phyloP scores from a whole-genome alignment of 805 yeast genomes.

The Komagataella pseudopastoris region DNA sequence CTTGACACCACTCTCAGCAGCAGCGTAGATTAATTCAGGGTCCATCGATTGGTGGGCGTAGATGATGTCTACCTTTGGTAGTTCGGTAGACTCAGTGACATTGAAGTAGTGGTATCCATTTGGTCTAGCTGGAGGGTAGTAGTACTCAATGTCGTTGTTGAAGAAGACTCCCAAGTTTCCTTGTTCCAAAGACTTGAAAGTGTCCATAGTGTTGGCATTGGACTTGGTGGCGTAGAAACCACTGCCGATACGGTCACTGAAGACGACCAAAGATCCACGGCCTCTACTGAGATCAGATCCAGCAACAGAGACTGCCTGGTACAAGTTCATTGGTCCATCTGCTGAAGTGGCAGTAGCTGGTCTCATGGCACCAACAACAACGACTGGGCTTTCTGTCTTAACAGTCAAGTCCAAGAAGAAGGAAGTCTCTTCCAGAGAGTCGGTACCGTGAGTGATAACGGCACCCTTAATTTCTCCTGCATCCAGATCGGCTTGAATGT shows the following conservation, averaged over 20 bases:
- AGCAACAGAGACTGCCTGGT: slow-evolving; percentile 57
- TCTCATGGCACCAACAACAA: slow-evolving; percentile 63
- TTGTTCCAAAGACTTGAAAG: slow-evolving; percentile 52
- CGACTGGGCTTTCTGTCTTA: slow-evolving; percentile 34
- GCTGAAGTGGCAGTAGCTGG: slow-evolving; percentile 59
- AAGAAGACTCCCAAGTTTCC: slow-evolving; percentile 63
- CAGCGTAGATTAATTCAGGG: slow-evolving; percentile 29
- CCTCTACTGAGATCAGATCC: slow-evolving; percentile 34
- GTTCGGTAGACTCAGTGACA: slow-evolving; percentile 9
- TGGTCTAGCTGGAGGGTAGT: slow-evolving; percentile 50
- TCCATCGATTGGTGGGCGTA: slow-evolving; percentile 52
- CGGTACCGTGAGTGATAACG: slow-evolving; percentile 64
- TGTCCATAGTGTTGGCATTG: slow-evolving; percentile 57
- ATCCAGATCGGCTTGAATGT: slow-evolving; percentile 29
- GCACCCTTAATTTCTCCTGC: slow-evolving; percentile 36
- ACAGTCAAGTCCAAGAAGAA: slow-evolving; percentile 43
- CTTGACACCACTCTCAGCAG: slow-evolving; percentile 27
- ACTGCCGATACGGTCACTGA: slow-evolving; percentile 56
- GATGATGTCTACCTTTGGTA: slow-evolving; percentile 35
- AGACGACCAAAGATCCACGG: slow-evolving; percentile 49
- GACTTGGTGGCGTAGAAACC: slow-evolving; percentile 62
- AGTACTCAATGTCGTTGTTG: slow-evolving; percentile 49
- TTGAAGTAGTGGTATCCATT: slow-evolving; percentile 31
- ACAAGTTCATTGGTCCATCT: slow-evolving; percentile 63
- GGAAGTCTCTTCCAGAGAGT: slow-evolving; percentile 54